phyloP scores from a whole-genome alignment of 768 basidiomycete species.

The Xerocomellus dryophilus region DNA sequence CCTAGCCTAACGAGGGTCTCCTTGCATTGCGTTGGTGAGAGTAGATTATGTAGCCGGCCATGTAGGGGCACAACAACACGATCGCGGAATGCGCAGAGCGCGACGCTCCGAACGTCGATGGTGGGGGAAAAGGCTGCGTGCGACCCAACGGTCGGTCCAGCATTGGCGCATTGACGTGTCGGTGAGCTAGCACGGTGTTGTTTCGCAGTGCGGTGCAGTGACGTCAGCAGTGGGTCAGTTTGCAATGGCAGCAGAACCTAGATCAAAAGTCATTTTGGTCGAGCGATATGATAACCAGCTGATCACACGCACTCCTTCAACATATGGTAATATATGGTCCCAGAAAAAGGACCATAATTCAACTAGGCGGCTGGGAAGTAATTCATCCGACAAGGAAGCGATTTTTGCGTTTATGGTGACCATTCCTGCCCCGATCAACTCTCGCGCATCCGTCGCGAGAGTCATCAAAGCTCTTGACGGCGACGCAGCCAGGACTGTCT shows the following conservation, averaged over 20 bases:
- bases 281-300: not conserved
- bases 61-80: constrained; percentile 68
- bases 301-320: constrained; percentile 68
- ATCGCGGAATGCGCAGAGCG: constrained; percentile 77
- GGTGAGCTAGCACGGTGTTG: constrained; percentile 52
- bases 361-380: constrained; percentile 71
- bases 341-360: constrained; percentile 95
- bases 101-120: constrained; percentile 81
- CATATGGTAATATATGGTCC: constrained; percentile 82
- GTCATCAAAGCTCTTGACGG: constrained; percentile 71
- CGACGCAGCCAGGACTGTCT: constrained; percentile 64
- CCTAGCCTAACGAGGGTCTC: constrained; percentile 55
- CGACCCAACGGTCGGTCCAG: constrained; percentile 25
- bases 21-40: constrained; percentile 52
- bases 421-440: constrained; percentile 86
- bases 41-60: constrained; percentile 50
- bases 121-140: constrained; percentile 40
- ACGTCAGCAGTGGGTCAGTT: constrained; percentile 61
- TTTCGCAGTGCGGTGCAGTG: constrained; percentile 63
- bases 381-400: constrained; percentile 70
- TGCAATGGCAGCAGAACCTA: constrained; percentile 61
- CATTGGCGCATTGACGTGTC: constrained; percentile 48
- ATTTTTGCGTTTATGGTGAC: constrained; percentile 87
- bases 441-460: constrained; percentile 75
- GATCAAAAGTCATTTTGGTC: constrained; percentile 23